Percentiles rank a stretch among this genome's conserved stretches.
Evolutionary conservation across 1,284 basidiomycete genomes (phyloP).

Genomic region (Heterobasidion occidentale): DNA sequence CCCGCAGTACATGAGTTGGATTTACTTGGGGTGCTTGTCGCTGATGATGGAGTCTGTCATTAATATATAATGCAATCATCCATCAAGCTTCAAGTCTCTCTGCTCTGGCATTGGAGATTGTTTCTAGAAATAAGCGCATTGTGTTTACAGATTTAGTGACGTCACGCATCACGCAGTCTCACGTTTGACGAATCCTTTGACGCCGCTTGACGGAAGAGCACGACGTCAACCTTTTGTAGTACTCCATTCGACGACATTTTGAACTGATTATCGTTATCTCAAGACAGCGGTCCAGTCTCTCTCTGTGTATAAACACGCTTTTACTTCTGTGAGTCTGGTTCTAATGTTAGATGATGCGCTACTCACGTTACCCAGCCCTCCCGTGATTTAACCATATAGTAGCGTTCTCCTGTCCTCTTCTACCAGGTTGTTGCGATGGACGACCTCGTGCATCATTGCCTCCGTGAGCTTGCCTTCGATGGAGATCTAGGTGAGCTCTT

Average conservation of each 20-base stretch:
- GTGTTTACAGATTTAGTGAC: not conserved
- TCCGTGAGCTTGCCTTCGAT: slow-evolving; percentile 74
- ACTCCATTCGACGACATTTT: too few species aligned
- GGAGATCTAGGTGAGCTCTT: slow-evolving; percentile 63
- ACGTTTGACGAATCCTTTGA: not conserved
- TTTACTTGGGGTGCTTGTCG: not conserved
- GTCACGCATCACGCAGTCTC: not conserved
- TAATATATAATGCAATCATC: not conserved
- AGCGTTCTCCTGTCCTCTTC: not conserved
- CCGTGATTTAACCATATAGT: not conserved
- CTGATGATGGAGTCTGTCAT: not conserved
- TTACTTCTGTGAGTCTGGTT: not conserved
- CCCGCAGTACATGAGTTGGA: not conserved
- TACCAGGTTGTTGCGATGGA: slow-evolving; percentile 39
- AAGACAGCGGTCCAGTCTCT: too few species aligned
- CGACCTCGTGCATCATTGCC: slow-evolving; percentile 65
- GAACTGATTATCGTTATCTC: too few species aligned
- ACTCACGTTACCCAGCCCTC: too few species aligned
- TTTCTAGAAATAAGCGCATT: not conserved
- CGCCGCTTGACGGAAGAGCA: too few species aligned
- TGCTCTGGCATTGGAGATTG: not conserved
- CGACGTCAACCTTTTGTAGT: too few species aligned
- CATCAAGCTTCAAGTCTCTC: not conserved
- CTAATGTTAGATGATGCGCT: slow-evolving; percentile 9
- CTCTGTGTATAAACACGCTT: not conserved